phyloP scores from a whole-genome alignment of 106 monocot genomes.

The Hemerocallis citrina region DNA sequence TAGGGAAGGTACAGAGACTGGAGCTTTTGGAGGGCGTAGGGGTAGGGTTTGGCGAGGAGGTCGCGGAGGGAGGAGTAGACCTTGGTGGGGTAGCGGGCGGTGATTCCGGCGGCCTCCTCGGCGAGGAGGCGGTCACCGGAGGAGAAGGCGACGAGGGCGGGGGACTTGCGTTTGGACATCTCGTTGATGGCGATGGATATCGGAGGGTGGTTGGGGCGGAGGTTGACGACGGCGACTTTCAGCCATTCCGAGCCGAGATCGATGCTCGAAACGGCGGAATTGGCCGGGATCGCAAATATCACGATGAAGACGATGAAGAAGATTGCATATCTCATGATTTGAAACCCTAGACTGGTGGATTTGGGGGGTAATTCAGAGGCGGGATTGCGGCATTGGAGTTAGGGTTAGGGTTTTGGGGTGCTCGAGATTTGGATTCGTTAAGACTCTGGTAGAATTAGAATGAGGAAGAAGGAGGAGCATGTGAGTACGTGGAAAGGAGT shows the following conservation, averaged over 20 bases:
- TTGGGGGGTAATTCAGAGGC: too few relatives aligned
- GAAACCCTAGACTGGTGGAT: too few relatives aligned
- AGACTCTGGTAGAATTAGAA: too few relatives aligned
- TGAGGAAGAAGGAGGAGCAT: too few relatives aligned
- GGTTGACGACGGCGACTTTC: constrained; percentile 90
- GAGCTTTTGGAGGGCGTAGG: constrained; percentile 21
- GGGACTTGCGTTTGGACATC: constrained; percentile 98
- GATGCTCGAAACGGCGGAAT: constrained; percentile 69
- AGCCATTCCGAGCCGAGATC: constrained; percentile 94
- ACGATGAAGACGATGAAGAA: constrained; percentile 10
- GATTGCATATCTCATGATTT: background rate
- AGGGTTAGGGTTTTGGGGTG: constrained; percentile 5
- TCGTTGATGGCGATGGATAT: constrained; percentile 98
- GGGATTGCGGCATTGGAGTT: background rate
- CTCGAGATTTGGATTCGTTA: too few relatives aligned
- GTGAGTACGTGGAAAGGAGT: too few relatives aligned
- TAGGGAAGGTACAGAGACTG: constrained; percentile 73
- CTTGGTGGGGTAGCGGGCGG: constrained; percentile 76
- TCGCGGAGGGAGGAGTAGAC: constrained; percentile 75
- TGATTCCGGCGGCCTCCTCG: constrained; percentile 91
- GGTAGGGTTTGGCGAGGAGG: constrained; percentile 58
- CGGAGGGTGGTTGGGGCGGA: constrained; percentile 74
- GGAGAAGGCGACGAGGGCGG: constrained; percentile 67
- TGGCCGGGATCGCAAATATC: constrained; percentile 15
- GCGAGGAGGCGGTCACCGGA: constrained; percentile 66